Base-by-base conservation (phyloP, 306 rosid species). In the Ormosia semicastrata region DNA sequence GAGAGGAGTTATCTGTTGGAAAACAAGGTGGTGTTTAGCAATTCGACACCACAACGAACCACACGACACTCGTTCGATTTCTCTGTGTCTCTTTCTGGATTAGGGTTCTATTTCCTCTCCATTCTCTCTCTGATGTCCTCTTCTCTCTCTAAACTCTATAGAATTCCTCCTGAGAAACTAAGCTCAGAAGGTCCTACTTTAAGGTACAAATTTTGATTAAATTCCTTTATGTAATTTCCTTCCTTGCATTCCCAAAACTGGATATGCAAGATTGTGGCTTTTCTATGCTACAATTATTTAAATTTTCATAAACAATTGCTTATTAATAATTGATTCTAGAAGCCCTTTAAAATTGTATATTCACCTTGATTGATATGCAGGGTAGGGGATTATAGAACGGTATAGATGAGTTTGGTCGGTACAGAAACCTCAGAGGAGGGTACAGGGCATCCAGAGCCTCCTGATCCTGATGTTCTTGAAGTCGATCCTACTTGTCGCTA, bases 381-480 rank as follows among this genome's bases (percentile, higher is more conserved):
- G 39, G 46, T 62, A 44, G 46, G 46, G 50, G 59, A 77, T 4
- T 70, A 58, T 59, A 32, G 60, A 59, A 7, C 40, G 58, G 58
- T 13, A 60, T 37, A 71, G 64, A 80, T 71, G 79, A 80, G 84
- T 71, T 36, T 37, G 34, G 34, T 0, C 39, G 6, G 32, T 8
- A 15, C 43, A 9, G 81, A 30, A 64, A 73, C 24, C 66, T 78
- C 76, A 34, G 80, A 44, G 56, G 77, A 77, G 65, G 79, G 66
- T 36, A 39, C 17, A 0, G 50, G 81, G 30, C 44, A 11, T 57
- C 75, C 60, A 43, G 81, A 73, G 68, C 79, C 84, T 65, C 82
- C 81, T 29, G 86, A 85, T 81, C 86, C 88, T 6, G 79, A 86
- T 62, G 50, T 86, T 60, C 75, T 86, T 59, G 89, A 86, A 67